Percentiles rank a stretch among this genome's conserved stretches.
phyloP scores from a whole-genome alignment of 176 grass and related monocot species.

The Ensete ventricosum region DNA sequence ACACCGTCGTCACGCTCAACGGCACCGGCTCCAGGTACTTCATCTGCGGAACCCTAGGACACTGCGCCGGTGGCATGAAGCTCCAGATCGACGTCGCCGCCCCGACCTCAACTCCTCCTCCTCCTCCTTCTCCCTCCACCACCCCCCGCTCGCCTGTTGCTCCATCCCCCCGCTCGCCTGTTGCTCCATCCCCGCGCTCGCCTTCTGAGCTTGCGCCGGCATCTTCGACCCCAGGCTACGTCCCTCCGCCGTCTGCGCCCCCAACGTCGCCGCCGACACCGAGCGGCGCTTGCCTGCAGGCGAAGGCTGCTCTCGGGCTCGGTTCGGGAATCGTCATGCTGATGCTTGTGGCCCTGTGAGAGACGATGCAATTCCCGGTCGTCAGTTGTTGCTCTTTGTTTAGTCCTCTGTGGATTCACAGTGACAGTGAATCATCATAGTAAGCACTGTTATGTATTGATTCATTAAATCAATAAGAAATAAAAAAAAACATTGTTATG shows the following conservation, averaged over 20 bases:
- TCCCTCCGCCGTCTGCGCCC: neutral
- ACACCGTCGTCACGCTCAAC: constrained; percentile 43
- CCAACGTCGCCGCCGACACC: neutral
- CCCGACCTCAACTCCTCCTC: too few relatives aligned
- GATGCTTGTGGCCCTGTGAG: neutral
- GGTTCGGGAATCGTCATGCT: neutral
- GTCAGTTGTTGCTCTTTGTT: too few relatives aligned
- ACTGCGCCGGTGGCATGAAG: constrained; percentile 74
- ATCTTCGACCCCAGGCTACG: neutral
- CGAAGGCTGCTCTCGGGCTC: neutral
- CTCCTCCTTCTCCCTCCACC: neutral
- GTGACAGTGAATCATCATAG: too few relatives aligned
- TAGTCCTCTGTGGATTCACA: too few relatives aligned
- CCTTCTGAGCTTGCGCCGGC: neutral
- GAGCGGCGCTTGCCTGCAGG: too few relatives aligned
- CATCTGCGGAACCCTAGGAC: constrained; percentile 54
- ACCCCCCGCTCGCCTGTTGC: neutral
- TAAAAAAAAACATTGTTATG: too few relatives aligned
- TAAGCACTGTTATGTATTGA: too few relatives aligned
- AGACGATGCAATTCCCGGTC: too few relatives aligned
- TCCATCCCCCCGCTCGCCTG: neutral
- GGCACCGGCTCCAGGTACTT: constrained; percentile 55
- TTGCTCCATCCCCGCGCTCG: neutral
- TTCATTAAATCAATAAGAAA: too few relatives aligned
- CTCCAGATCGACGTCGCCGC: constrained; percentile 36